Percentiles rank a stretch among this genome's conserved stretches.
phyloP scores from a whole-genome alignment of 257 asterid genomes.

The Solanum rostratum region DNA sequence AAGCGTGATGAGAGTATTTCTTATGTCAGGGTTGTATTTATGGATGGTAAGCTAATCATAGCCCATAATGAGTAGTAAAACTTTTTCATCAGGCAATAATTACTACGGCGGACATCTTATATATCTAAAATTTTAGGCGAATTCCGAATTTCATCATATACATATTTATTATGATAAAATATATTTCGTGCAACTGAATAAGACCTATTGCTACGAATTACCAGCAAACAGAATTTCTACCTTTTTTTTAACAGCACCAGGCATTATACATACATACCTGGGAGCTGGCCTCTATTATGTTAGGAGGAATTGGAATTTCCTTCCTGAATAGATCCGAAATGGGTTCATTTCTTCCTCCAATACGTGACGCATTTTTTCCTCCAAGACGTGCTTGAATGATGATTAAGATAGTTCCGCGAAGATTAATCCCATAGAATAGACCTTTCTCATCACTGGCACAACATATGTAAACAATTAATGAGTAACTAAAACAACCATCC shows the following conservation, averaged over 20 bases:
- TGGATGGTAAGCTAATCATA: background rate
- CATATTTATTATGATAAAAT: background rate
- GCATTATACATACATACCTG: constrained; percentile 17
- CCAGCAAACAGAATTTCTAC: background rate
- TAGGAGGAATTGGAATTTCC: constrained; percentile 37
- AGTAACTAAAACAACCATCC: background rate
- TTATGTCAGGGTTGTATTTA: background rate
- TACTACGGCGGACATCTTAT: background rate
- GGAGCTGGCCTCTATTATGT: constrained; percentile 19
- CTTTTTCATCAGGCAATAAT: background rate
- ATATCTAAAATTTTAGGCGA: background rate
- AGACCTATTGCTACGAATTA: background rate
- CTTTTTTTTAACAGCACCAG: background rate
- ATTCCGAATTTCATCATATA: background rate
- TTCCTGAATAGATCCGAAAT: constrained; percentile 30
- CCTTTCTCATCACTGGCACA: constrained; percentile 56
- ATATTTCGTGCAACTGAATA: background rate
- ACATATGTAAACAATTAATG: background rate
- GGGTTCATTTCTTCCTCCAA: constrained; percentile 54
- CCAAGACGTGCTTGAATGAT: constrained; percentile 44
- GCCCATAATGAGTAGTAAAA: background rate
- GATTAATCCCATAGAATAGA: constrained; percentile 51
- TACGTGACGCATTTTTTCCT: constrained; percentile 40
- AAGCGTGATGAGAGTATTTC: background rate
- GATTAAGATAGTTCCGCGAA: constrained; percentile 42